Evolutionary conservation across 768 basidiomycete species (phyloP), one percentile per base, ranked within the genome.

Genomic region (Cystofilobasidium bisporidii): DNA sequence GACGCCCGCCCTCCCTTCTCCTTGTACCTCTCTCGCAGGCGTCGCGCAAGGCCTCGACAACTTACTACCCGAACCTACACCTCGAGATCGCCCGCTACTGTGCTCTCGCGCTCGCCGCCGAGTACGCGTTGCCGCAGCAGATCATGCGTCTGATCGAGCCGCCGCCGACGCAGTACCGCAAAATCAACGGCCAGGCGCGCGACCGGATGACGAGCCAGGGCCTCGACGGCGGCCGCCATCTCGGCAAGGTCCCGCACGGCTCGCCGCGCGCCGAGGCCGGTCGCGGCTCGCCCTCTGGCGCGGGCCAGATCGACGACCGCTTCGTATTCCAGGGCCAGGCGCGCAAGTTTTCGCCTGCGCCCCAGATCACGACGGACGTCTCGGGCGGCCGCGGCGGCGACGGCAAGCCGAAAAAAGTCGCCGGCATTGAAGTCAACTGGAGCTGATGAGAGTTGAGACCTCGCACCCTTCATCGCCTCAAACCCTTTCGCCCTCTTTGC

Each of bases 21-120:
- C 11, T 43, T 22, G 20, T 41, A 14, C n/a, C n/a, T n/a, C n/a
- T n/a, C n/a, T n/a, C n/a, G n/a, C 71, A 98, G 93, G 90, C 93
- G 53, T 85, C 91, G 0, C 88, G 96, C 61, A 97, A 97, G 77
- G 91, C 96, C 20, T 97, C 93, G 22, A 85, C 87, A 28, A 86
- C 87, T 17, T 97, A 96, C 77, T 99, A 99, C 76, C 91, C 92
- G 0, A 87, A 85, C 3, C 83, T 99, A 1, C 96, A 99, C 77
- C 85, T 98, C 47, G 94, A 99, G 77, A 80, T 99, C 61, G 83
- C 91, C 18, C 85, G 92, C 38, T 98, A 97, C 75, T 82, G 97
- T 71, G 80, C 82, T 0, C 81, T 84, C 70, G 85, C 86, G 3
- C 78, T 77, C 30, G 80, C 81, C 20, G 83, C 89, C 45, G 85